phyloP scores from a whole-genome alignment of 225 moss, liverwort and hornwort genomes.

The Sphagnum tenellum region DNA sequence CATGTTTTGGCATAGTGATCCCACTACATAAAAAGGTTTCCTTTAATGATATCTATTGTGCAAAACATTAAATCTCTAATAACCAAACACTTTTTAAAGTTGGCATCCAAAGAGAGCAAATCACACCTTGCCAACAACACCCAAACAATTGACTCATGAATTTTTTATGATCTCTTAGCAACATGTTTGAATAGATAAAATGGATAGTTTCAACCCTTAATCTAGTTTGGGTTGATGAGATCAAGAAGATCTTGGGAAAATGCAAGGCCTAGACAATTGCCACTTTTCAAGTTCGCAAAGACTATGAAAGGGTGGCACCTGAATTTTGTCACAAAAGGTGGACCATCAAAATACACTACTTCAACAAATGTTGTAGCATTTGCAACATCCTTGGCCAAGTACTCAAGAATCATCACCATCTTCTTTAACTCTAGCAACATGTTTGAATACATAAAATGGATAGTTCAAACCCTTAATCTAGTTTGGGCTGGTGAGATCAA shows the following conservation, averaged over 20 bases:
- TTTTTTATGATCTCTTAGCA: no score
- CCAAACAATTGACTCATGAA: no score
- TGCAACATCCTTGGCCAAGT: slow-evolving; percentile 34
- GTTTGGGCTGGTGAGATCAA: slow-evolving; percentile 29
- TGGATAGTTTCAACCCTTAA: neutral
- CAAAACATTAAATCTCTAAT: neutral
- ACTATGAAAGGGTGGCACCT: slow-evolving; percentile 23
- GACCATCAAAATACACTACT: slow-evolving; percentile 3
- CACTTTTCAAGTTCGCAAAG: slow-evolving; percentile 52
- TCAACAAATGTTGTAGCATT: slow-evolving; percentile 24
- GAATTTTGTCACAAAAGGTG: slow-evolving; percentile 2
- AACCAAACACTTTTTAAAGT: no score
- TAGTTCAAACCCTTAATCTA: slow-evolving; percentile 14
- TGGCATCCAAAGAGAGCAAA: no score
- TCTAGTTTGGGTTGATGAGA: slow-evolving; percentile 36
- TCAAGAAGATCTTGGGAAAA: slow-evolving; percentile 32
- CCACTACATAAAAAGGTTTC: neutral
- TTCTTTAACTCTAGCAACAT: slow-evolving; percentile 11
- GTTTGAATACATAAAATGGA: no score
- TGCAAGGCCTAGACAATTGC: slow-evolving; percentile 43
- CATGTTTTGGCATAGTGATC: neutral
- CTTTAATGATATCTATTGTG: no score
- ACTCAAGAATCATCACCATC: slow-evolving; percentile 26
- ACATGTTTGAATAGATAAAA: no score
- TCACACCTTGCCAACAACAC: no score